Evolutionary conservation across 768 basidiomycete genomes (phyloP).

Genomic region (Tricholoma terreum): DNA sequence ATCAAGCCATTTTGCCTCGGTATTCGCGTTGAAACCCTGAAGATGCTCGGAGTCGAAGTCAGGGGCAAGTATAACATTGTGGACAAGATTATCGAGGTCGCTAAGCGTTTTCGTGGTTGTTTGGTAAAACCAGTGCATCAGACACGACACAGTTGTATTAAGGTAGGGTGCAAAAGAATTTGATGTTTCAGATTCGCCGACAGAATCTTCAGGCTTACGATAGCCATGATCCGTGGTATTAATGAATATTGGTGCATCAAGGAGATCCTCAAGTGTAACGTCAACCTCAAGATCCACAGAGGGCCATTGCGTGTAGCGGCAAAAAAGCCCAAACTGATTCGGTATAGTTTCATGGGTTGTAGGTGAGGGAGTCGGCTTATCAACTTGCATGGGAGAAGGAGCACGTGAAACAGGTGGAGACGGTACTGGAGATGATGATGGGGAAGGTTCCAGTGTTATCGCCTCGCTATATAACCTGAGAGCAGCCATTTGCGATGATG

Average conservation of each 20-base stretch:
- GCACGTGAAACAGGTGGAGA: not conserved
- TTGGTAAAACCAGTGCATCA: slow-evolving; percentile 1
- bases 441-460: not conserved
- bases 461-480: not conserved
- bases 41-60: not conserved
- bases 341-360: not conserved
- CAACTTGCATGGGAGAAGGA: not conserved
- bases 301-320: not conserved
- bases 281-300: not conserved
- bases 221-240: not conserved
- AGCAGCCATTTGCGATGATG: not conserved
- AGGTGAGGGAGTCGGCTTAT: not conserved
- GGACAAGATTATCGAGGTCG: too few relatives aligned
- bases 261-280: not conserved
- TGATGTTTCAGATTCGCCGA: not conserved
- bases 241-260: not conserved
- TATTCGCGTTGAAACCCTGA: not conserved
- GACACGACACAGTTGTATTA: not conserved
- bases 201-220: not conserved
- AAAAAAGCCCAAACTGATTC: not conserved
- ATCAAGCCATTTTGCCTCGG: too few relatives aligned
- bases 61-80: not conserved
- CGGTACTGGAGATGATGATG: not conserved
- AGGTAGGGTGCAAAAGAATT: not conserved
- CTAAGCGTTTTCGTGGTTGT: not conserved